Base-by-base conservation (phyloP, 169 alveolate genomes). In the Eimeria nieschulzi region DNA sequence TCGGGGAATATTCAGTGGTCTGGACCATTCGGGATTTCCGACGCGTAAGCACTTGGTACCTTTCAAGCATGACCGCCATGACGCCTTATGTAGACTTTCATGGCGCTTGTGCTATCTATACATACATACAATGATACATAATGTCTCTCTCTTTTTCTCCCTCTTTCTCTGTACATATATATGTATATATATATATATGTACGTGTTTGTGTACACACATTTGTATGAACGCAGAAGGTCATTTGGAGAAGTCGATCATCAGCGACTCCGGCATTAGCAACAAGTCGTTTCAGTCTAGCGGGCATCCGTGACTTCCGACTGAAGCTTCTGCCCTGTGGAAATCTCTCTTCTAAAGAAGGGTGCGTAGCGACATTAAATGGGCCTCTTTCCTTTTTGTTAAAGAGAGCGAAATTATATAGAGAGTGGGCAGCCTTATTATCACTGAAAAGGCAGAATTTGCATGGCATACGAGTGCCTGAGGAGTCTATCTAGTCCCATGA, bases 1-100 rank as follows among this genome's bases (percentile, higher is more conserved):
- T 66, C 19, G 91, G 91, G 6, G 76, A 84, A 33, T 84, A 63
- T 33, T 39, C 75, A 6, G 91, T 68, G 8, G 15, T 10, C 68
- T 84, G 91, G 91, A 84, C 91, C 7, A 84, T 84, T 13, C 51
- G 75, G 9, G 91, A 84, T n/a, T 84, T 84, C 72, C 70, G 73
- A 51, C 17, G 91, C 46, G 91, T 84, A 51, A 25, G 33, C 23
- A 17, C 33, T n/a, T 21, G 10, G 15, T 12, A 66, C 33, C 33
- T 1, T 64, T 64, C 73, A 19, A 64, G 26, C 9, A 64, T 12
- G n/a, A 59, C 68, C n/a, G 68, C 23, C 5, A 59, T 0, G 5
- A 59, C 5, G 5, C 5, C 15, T 59, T 59, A 59, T 59, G 0
- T 59, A 12, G 2, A 59, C 68, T 2, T 59, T 9, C 26, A 13